phyloP scores from a whole-genome alignment of 331 rosid genomes.

The Quercus phellos region DNA sequence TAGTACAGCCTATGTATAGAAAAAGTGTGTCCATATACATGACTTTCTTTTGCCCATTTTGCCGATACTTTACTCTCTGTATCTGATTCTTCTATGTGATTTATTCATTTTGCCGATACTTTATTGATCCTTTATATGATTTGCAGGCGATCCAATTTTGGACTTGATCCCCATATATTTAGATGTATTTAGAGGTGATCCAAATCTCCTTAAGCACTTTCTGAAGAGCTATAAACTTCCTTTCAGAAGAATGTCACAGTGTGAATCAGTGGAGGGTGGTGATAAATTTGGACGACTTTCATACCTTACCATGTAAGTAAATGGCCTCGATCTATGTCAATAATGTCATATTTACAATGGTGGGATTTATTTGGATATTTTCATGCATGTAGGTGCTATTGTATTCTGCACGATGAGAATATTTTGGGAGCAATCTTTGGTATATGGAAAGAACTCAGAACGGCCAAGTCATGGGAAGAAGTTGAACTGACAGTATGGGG shows the following conservation, averaged over 20 bases:
- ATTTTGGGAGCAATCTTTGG: constrained; percentile 81
- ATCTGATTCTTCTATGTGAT: too few species aligned
- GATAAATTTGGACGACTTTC: constrained; percentile 65
- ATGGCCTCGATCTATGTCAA: constrained; percentile 1
- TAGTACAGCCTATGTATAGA: too few species aligned
- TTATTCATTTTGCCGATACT: not conserved
- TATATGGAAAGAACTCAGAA: constrained; percentile 64
- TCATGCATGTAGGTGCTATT: constrained; percentile 63
- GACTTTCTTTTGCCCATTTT: too few species aligned
- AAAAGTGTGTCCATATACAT: too few species aligned
- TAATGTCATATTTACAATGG: not conserved
- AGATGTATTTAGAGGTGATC: constrained; percentile 88
- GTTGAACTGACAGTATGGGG: constrained; percentile 83
- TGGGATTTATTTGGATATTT: not conserved
- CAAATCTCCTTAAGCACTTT: constrained; percentile 49
- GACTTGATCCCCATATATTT: constrained; percentile 86
- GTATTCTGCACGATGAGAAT: constrained; percentile 82
- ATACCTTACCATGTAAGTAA: constrained; percentile 82
- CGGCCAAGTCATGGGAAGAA: constrained; percentile 86
- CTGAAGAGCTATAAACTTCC: constrained; percentile 89
- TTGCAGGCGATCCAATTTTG: constrained; percentile 76
- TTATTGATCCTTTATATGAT: constrained; percentile 3
- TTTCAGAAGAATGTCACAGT: constrained; percentile 33
- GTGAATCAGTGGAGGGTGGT: constrained; percentile 38
- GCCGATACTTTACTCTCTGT: not conserved